A percentile compares a stretch with the other conserved stretches of the same genome.
phyloP scores from a whole-genome alignment of 768 basidiomycete species.

The Russula earlei region DNA sequence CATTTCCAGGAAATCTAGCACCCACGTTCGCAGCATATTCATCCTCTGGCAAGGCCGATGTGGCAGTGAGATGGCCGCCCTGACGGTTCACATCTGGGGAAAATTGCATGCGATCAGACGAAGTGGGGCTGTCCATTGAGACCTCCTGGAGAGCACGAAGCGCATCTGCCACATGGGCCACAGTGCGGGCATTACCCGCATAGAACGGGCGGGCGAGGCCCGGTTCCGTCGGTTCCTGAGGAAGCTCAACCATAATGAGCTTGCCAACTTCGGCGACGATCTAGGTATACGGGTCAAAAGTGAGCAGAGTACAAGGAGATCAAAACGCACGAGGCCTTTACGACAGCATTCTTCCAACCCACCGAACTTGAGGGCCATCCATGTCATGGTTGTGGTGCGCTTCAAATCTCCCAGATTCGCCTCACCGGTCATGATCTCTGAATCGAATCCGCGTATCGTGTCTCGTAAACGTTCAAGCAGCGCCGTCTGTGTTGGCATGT shows the following conservation, averaged over 20 bases:
- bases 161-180: constrained; percentile 54
- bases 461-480: constrained; percentile 57
- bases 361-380: constrained; percentile 81
- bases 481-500: constrained; percentile 63
- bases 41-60: background rate
- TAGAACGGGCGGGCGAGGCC: constrained; percentile 71
- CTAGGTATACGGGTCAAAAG: constrained; percentile 24
- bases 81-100: background rate
- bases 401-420: constrained; percentile 77
- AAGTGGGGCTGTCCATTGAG: constrained; percentile 32
- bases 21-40: background rate
- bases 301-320: background rate
- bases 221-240: constrained; percentile 70
- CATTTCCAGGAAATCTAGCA: background rate
- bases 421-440: constrained; percentile 78
- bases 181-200: constrained; percentile 52
- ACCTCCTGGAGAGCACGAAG: constrained; percentile 46
- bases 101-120: constrained; percentile 22
- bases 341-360: constrained; percentile 77
- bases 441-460: constrained; percentile 70
- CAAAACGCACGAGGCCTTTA: constrained; percentile 49
- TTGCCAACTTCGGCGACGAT: constrained; percentile 50
- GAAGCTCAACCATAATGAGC: constrained; percentile 50
- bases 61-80: background rate
- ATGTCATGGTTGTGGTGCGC: constrained; percentile 53